Percentiles rank a stretch among this genome's conserved stretches.
Conservation (phyloP, 2,329 filamentous ascomycete species). For the Fusarium dimerum region DNA sequence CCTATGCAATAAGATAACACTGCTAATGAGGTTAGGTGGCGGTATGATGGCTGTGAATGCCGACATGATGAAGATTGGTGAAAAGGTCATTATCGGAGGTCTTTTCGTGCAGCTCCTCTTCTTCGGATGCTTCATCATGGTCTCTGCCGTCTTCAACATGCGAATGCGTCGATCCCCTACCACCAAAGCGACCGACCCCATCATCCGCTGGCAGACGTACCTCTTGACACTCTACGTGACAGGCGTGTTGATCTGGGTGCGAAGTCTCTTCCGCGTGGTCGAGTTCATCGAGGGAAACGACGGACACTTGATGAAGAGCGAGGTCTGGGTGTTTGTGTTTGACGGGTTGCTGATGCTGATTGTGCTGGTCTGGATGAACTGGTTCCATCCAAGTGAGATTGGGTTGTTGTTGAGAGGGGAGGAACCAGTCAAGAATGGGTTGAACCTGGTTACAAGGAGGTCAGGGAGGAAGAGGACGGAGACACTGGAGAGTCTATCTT, state of each 20-base stretch:
- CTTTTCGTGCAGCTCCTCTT: conserved; percentile 56
- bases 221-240: conserved; percentile 29
- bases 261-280: conserved; percentile 43
- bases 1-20: neutral
- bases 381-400: conserved; percentile 33
- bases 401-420: conserved; percentile 27
- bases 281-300: conserved; percentile 42
- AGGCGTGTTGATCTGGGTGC: conserved; percentile 39
- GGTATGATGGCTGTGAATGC: conserved; percentile 23
- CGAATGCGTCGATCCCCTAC: conserved; percentile 23
- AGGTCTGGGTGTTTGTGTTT: conserved; percentile 40
- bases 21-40: conserved; percentile 14
- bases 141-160: conserved; percentile 46
- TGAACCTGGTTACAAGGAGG: conserved; percentile 20
- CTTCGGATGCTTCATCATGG: conserved; percentile 54
- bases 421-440: conserved; percentile 21
- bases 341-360: conserved; percentile 39
- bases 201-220: conserved; percentile 35
- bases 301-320: conserved; percentile 35
- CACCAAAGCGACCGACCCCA: conserved; percentile 4
- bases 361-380: conserved; percentile 31
- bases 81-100: conserved; percentile 52
- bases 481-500: conserved; percentile 19
- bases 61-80: conserved; percentile 34
- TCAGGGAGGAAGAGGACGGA: conserved; percentile 4